phyloP scores from a whole-genome alignment of 2,329 filamentous ascomycete species.

The Thermoascus crustaceus region DNA sequence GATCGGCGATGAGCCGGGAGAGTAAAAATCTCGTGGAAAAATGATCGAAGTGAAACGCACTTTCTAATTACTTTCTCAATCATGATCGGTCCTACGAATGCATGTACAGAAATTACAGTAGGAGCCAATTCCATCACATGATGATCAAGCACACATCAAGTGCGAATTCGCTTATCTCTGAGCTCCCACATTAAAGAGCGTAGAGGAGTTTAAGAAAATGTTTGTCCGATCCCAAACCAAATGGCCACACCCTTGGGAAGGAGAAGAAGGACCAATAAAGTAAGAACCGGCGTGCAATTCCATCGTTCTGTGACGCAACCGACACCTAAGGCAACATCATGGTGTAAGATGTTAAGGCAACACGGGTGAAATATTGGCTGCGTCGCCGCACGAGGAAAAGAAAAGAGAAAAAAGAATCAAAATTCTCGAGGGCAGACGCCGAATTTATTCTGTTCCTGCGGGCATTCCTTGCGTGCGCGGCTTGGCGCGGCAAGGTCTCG shows the following conservation, averaged over 20 bases:
- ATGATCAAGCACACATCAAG: no score
- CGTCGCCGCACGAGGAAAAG: slow-evolving; percentile 73
- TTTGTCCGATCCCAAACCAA: slow-evolving; percentile 51
- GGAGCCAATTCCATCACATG: background rate
- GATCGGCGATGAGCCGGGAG: slow-evolving; percentile 66
- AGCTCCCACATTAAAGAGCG: slow-evolving; percentile 6
- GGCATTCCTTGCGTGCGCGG: no score
- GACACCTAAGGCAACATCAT: slow-evolving; percentile 59
- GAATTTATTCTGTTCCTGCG: slow-evolving; percentile 17
- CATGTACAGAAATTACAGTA: no score
- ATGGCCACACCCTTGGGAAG: slow-evolving; percentile 37
- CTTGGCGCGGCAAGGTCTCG: background rate
- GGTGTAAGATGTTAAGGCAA: slow-evolving; percentile 60
- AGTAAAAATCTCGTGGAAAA: no score
- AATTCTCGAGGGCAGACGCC: slow-evolving; percentile 4
- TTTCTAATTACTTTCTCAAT: no score
- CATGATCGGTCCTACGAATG: no score
- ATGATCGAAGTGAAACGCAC: no score
- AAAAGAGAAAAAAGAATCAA: slow-evolving; percentile 40
- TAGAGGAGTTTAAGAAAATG: slow-evolving; percentile 23
- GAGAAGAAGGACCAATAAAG: slow-evolving; percentile 41
- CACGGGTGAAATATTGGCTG: slow-evolving; percentile 64
- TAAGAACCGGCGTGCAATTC: slow-evolving; percentile 65
- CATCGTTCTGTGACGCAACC: slow-evolving; percentile 68
- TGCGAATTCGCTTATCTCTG: no score